Conservation (phyloP, 2,329 filamentous ascomycete genomes). For the Fusarium tuaranense region DNA sequence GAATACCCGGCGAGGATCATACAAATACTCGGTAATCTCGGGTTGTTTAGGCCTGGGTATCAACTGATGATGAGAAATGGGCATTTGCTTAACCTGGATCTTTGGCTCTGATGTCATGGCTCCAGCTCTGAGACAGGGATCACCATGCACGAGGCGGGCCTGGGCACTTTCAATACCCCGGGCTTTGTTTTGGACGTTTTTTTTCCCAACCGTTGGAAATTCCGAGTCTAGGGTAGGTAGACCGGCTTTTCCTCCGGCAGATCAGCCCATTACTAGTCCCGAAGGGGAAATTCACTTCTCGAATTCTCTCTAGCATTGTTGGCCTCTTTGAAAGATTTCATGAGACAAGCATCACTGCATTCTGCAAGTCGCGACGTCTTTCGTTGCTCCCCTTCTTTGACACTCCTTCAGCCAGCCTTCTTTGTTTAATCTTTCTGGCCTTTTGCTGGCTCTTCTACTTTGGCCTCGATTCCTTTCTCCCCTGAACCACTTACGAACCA, state of each 20-base stretch:
- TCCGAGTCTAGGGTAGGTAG: constrained; percentile 12
- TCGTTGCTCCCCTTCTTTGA: constrained; percentile 27
- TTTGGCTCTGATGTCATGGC: constrained; percentile 32
- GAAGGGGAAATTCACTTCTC: constrained; percentile 3
- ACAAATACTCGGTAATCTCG: background rate
- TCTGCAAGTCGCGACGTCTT: constrained; percentile 20
- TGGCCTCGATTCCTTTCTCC: background rate
- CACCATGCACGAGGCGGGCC: background rate
- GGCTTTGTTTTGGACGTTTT: background rate
- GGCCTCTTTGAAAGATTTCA: constrained; percentile 35
- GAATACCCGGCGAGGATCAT: constrained; percentile 3
- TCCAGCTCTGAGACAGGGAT: constrained; percentile 17
- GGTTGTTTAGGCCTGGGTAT: background rate
- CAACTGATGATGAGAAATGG: constrained; percentile 6
- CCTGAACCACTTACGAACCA: background rate
- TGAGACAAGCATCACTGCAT: constrained; percentile 13
- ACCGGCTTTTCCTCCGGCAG: background rate
- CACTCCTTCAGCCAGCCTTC: constrained; percentile 27
- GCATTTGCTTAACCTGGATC: constrained; percentile 13
- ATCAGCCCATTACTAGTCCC: constrained; percentile 18
- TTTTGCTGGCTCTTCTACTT: background rate
- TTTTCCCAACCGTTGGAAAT: background rate
- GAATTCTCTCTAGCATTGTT: constrained; percentile 35
- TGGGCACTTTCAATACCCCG: constrained; percentile 2
- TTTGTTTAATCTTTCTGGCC: background rate